Base-by-base conservation (phyloP, 1,284 basidiomycete genomes). In the Leccinum pachyderme region DNA sequence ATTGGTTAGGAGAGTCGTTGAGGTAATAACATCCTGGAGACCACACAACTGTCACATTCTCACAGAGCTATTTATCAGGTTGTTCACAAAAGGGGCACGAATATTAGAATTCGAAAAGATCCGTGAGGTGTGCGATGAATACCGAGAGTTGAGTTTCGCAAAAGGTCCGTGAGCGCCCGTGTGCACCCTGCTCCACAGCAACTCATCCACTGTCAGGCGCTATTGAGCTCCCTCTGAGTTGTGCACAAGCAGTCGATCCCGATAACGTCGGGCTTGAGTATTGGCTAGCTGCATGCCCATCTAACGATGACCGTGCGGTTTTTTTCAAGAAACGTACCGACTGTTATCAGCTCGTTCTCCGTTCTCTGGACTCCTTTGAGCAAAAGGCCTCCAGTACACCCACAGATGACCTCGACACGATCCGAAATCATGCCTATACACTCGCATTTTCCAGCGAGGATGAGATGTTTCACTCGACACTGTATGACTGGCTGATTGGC, bases 401-500 rank as follows among this genome's bases (percentile, higher is more conserved):
- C 35, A 53, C 59, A 29, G 82, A 82, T 37, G 84, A 87, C 52
- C 77, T 81, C 12, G 88, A 91, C 59, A 77, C 81, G 25, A 81
- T 89, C 15, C 81, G 87, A 49, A 80, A 77, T 44, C 85, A 87
- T 65, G 90, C 91, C 0, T 93, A 91, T 67, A 84, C 89, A 43
- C 77, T 94, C 55, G 93, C 93, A 1, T 89, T 98, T 58, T 78
- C 83, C 1, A 89, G 88, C 58, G 81, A 89, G 50, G 96, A 99
- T 70, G 87, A 93, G 63, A 85, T 97, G 72, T 98, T 98, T 78
- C 95, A 99, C 73, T 94, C 89, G 39, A 88, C 87, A 47, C 72
- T 99, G 58, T 99, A 99, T 70, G 93, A 96, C 65, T 98, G 95
- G 95, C 76, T 96, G 51, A 89, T 98, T 47, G 75, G 77, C 28